phyloP scores from a whole-genome alignment of 176 grass and related monocot species.

The Canna indica region DNA sequence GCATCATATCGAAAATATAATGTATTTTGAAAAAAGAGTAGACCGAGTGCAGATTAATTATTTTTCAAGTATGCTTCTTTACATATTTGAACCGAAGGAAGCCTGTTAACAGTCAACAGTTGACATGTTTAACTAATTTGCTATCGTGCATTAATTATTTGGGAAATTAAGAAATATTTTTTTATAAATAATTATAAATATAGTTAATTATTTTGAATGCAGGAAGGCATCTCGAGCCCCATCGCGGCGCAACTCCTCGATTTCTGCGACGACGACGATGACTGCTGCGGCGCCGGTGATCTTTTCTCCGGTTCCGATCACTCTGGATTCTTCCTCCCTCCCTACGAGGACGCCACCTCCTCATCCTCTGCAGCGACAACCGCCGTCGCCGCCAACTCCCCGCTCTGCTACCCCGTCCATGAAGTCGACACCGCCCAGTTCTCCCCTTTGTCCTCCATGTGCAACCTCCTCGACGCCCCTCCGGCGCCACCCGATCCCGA shows the following conservation, averaged over 20 bases:
- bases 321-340: conserved; percentile 27
- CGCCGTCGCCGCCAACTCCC: conserved; percentile 27
- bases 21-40: too few species aligned
- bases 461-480: conserved; percentile 30
- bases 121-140: too few species aligned
- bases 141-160: too few species aligned
- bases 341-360: conserved; percentile 37
- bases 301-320: conserved; percentile 10
- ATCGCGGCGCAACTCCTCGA: background rate
- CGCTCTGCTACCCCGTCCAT: conserved; percentile 16
- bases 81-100: too few species aligned
- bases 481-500: conserved; percentile 4
- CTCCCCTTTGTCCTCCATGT: conserved; percentile 48
- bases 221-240: background rate
- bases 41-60: too few species aligned
- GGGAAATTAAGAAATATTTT: background rate
- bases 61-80: too few species aligned
- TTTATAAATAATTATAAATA: background rate
- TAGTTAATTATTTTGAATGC: background rate
- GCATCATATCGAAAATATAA: too few species aligned
- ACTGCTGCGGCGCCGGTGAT: background rate
- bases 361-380: conserved; percentile 31
- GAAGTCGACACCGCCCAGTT: conserved; percentile 17
- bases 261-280: conserved; percentile 3
- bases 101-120: too few species aligned